phyloP scores from a whole-genome alignment of 495 filamentous ascomycete genomes.

The Pseudomonodictys pantanalensis region DNA sequence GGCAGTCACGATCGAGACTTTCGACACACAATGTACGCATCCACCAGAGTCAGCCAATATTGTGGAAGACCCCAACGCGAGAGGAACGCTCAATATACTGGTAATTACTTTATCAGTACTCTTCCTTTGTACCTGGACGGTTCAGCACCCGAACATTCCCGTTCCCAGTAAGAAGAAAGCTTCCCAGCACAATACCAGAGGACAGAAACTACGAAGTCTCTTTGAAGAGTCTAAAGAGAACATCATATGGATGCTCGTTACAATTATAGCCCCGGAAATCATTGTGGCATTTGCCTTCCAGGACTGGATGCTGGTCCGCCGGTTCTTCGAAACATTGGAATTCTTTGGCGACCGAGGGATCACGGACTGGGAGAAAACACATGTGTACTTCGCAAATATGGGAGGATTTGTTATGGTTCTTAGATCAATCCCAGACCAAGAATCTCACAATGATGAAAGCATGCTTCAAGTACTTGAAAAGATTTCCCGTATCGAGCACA shows the following conservation, averaged over 20 bases:
- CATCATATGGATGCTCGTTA: neutral
- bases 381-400: neutral
- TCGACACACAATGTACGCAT: neutral
- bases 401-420: neutral
- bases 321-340: neutral
- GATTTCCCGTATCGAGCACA: neutral
- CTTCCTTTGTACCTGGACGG: neutral
- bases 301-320: neutral
- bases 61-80: neutral
- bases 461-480: neutral
- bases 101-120: neutral
- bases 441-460: neutral
- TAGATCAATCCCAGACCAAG: neutral
- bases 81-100: neutral
- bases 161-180: neutral
- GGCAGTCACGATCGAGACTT: neutral
- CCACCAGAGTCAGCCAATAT: neutral
- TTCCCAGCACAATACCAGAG: neutral
- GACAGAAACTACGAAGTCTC: too few relatives aligned
- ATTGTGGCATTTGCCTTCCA: neutral
- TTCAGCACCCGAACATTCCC: neutral
- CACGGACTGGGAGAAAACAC: neutral
- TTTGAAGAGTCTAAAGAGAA: neutral
- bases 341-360: neutral
- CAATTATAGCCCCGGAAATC: neutral